These are phyloP conservation scores for Amanita pseudoporphyria DNA, from an alignment of 768 basidiomycete species.

Conservation along the genomic window DNA sequence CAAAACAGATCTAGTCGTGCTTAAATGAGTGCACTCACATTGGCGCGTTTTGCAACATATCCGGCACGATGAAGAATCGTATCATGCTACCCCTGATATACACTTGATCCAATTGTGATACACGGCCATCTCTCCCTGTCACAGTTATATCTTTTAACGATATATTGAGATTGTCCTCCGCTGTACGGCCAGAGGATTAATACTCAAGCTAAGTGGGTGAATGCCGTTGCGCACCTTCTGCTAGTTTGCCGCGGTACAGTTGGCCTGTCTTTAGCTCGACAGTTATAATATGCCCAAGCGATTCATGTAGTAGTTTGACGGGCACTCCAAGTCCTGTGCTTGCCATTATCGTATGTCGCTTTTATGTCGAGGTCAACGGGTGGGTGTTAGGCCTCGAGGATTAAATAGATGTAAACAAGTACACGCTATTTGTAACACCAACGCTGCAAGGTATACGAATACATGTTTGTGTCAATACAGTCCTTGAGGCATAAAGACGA, in stretches of 20 bases:
- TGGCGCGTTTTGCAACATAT: conserved; percentile 98
- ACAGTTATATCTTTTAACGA: conserved; percentile 95
- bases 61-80: conserved; percentile 97
- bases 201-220: conserved; percentile 2
- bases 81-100: conserved; percentile 99
- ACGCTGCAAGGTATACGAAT: neutral
- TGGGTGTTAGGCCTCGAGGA: neutral
- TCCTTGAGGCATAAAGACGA: neutral
- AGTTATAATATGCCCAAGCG: conserved; percentile 91
- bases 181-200: conserved; percentile 30
- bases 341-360: conserved; percentile 28
- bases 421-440: no score
- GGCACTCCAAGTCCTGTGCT: conserved; percentile 81
- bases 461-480: neutral
- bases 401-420: conserved; percentile 16
- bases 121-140: conserved; percentile 94
- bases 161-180: conserved; percentile 97
- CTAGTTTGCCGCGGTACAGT: conserved; percentile 92
- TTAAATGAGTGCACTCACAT: conserved; percentile 52
- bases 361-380: neutral
- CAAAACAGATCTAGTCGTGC: neutral
- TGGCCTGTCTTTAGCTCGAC: conserved; percentile 99
- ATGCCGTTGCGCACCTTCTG: conserved; percentile 62
- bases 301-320: conserved; percentile 94
- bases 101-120: conserved; percentile 97